Evolutionary conservation across 768 basidiomycete genomes (phyloP).

Genomic region (Pulveroboletus sp.): DNA sequence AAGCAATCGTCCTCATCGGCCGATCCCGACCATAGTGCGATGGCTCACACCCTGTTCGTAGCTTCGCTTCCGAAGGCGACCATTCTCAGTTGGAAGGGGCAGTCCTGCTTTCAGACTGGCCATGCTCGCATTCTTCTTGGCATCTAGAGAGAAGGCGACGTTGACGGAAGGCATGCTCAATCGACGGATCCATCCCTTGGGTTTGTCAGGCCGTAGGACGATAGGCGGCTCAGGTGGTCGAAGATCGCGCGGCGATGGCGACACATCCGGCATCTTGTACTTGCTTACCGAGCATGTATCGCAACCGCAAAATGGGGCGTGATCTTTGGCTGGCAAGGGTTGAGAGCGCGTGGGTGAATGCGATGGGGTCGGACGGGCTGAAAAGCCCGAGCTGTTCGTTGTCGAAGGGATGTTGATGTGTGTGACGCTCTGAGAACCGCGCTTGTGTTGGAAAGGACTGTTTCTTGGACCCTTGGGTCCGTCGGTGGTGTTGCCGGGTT

Average conservation of each 20-base stretch:
- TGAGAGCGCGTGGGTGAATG: conserved; percentile 31
- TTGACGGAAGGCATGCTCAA: conserved; percentile 74
- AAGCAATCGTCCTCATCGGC: conserved; percentile 24
- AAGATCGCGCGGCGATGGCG: conserved; percentile 31
- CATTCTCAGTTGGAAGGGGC: conserved; percentile 45
- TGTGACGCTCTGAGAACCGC: conserved; percentile 29
- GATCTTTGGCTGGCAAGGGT: conserved; percentile 33
- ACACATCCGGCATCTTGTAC: conserved; percentile 40
- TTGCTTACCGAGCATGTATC: conserved; percentile 59
- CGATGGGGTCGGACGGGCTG: conserved; percentile 20
- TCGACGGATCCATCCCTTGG: conserved; percentile 73
- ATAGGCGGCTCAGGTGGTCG: conserved; percentile 44
- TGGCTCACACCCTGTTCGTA: conserved; percentile 39
- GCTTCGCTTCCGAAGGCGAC: conserved; percentile 37
- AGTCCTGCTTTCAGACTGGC: conserved; percentile 34
- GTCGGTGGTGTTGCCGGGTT: conserved; percentile 27
- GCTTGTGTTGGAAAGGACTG: conserved; percentile 25
- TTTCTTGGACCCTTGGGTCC: conserved; percentile 26
- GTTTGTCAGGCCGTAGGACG: conserved; percentile 50
- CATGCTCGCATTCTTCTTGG: conserved; percentile 49
- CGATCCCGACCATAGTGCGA: conserved; percentile 52
- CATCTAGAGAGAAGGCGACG: conserved; percentile 58
- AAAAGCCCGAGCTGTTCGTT: conserved; percentile 7
- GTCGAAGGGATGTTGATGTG: conserved; percentile 23
- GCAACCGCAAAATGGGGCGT: conserved; percentile 68